phyloP scores from a whole-genome alignment of 106 monocot genomes.

The Dendrobium chrysotoxum region DNA sequence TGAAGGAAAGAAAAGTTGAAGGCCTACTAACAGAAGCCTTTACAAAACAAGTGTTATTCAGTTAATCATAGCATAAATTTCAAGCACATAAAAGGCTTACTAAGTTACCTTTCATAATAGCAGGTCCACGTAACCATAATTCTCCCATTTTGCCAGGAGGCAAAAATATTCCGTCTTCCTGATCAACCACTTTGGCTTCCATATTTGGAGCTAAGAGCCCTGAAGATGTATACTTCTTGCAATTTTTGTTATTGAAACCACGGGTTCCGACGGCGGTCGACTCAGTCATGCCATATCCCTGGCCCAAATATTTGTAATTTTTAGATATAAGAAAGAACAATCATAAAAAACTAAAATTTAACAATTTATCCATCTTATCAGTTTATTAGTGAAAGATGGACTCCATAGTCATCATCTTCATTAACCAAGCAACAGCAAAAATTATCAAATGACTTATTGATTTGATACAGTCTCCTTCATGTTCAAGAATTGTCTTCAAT shows the following conservation, averaged over 20 bases:
- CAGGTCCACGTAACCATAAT: slow-evolving; percentile 49
- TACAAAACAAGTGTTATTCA: no score
- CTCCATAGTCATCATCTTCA: no score
- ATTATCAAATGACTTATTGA: no score
- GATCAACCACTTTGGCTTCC: slow-evolving; percentile 52
- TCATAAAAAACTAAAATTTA: no score
- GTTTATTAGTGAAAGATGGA: no score
- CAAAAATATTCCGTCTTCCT: slow-evolving; percentile 25
- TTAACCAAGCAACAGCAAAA: no score
- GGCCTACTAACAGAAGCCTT: no score
- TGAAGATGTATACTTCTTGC: slow-evolving; percentile 35
- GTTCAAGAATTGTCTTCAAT: no score
- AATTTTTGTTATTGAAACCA: slow-evolving; percentile 40
- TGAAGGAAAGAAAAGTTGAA: no score
- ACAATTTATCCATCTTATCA: background rate
- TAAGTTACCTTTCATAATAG: slow-evolving; percentile 58
- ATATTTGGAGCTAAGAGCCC: slow-evolving; percentile 71
- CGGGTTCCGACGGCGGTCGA: slow-evolving; percentile 63
- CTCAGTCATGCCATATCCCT: slow-evolving; percentile 83
- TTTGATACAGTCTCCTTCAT: no score
- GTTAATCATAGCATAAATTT: no score
- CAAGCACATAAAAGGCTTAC: background rate
- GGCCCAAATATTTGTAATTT: background rate
- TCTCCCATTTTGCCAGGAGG: slow-evolving; percentile 45
- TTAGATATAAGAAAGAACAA: no score